Evolutionary conservation across 257 asterid species (phyloP).

Genomic region (Solanum ossicruentum): DNA sequence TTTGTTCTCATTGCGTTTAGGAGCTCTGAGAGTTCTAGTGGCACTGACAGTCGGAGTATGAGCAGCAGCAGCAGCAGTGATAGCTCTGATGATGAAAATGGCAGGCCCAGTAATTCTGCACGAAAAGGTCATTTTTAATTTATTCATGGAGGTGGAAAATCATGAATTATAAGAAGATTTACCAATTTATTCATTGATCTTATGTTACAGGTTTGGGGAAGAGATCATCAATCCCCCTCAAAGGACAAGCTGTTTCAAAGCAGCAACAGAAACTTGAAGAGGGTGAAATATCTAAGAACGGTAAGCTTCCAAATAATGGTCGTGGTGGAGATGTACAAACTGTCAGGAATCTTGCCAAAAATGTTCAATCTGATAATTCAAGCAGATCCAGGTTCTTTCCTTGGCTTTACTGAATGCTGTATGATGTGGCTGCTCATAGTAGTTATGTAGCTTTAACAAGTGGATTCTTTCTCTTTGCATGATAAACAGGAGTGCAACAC

Average conservation of each 20-base stretch:
- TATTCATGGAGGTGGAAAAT: background rate
- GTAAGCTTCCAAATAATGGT: slow-evolving; percentile 28
- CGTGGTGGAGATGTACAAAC: slow-evolving; percentile 15
- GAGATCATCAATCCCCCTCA: slow-evolving; percentile 13
- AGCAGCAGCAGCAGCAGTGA: slow-evolving; percentile 32
- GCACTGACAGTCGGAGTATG: slow-evolving; percentile 28
- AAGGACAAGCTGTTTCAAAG: slow-evolving; percentile 13
- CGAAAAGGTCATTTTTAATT: slow-evolving; percentile 15
- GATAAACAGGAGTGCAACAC: slow-evolving; percentile 39
- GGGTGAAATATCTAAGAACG: slow-evolving; percentile 45
- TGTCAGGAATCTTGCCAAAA: slow-evolving; percentile 12
- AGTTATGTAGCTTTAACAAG: background rate
- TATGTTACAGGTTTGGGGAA: slow-evolving; percentile 2
- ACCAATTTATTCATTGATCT: background rate
- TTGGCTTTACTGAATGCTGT: background rate
- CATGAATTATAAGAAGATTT: background rate
- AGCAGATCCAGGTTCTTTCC: slow-evolving; percentile 50
- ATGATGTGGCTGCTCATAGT: background rate
- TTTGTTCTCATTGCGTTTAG: slow-evolving; percentile 18
- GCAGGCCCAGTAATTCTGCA: slow-evolving; percentile 12
- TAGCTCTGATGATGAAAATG: slow-evolving; percentile 56
- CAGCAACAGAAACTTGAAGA: slow-evolving; percentile 45
- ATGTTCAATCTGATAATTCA: slow-evolving; percentile 17
- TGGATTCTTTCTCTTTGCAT: background rate
- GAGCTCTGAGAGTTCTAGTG: slow-evolving; percentile 59